These are phyloP conservation scores for Podila epicladia DNA, from an alignment of 192 early-diverging fungal species.

Conservation along the genomic window DNA sequence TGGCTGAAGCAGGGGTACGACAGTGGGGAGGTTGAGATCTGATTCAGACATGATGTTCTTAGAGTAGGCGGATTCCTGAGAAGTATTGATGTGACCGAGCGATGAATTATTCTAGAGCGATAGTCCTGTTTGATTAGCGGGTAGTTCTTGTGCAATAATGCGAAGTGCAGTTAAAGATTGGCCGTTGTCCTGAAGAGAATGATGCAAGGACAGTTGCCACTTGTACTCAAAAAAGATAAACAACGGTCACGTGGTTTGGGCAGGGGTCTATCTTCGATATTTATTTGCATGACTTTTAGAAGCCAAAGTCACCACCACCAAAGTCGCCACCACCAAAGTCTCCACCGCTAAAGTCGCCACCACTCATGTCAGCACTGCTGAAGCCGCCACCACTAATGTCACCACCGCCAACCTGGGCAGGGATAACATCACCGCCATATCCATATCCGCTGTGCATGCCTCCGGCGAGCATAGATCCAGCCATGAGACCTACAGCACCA, in stretches of 20 bases:
- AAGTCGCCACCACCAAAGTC: conserved; percentile 33
- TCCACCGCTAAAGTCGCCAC: conserved; percentile 21
- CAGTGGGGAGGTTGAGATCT: conserved; percentile 48
- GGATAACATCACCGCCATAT: conserved; percentile 12
- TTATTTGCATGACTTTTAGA: conserved; percentile 4
- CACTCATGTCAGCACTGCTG: conserved; percentile 1
- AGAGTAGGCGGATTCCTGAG: background rate
- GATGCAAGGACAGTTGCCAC: background rate
- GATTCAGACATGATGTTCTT: conserved; percentile 42
- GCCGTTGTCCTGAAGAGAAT: background rate
- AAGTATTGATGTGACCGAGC: background rate
- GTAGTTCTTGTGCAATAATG: background rate
- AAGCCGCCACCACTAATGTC: conserved; percentile 18
- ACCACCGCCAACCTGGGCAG: conserved; percentile 1
- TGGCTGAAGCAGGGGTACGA: conserved; percentile 42
- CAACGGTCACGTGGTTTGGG: background rate
- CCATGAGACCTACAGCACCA: conserved; percentile 38
- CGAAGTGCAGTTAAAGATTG: background rate
- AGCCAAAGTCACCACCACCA: conserved; percentile 23
- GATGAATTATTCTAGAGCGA: background rate
- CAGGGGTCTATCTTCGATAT: background rate
- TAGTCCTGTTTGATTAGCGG: background rate
- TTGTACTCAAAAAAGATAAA: background rate
- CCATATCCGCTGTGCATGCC: conserved; percentile 17
- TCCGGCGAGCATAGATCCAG: conserved; percentile 20